Base-by-base conservation (phyloP, 805 yeast genomes). In the Myxozyma mucilagina region DNA sequence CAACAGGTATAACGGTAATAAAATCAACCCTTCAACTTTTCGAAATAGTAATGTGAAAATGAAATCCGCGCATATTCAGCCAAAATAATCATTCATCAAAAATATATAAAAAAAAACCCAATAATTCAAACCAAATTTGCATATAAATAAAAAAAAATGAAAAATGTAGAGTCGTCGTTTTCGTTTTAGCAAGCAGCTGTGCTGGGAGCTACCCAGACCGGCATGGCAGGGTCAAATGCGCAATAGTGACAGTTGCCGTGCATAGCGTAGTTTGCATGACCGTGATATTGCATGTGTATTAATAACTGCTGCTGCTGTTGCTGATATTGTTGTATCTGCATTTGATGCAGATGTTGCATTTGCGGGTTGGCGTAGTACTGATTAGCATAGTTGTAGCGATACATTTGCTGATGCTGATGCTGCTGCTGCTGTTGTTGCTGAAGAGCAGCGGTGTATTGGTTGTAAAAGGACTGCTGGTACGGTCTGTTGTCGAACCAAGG, bases 201-300 rank as follows among this genome's bases (percentile, higher is more conserved):
- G 16, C 64, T 56, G 18, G 62, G 62, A 1, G 58, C 59, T 1
- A 53, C 8, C 61, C 61, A 59, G 14, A 50, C 29, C 11, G 58
- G 58, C 11, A 52, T 34, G 10, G 49, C 44, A 1, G 60, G 66
- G 35, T 55, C 63, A 41, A 62, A 59, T 13, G 56, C 56, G 35
- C 63, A 59, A 41, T 62, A 62, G 45, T 62, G 53, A 44, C 66
- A 62, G 34, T 51, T 54, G 35, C 63, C 56, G 29, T 59, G 63
- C 14, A 61, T 35, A 13, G 60, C 47, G 44, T 62, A 59, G 35
- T 57, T 45, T 14, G 45, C 52, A 35, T 36, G 20, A 29, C 34
- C n/a, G 16, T 44, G 52, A 9, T 53, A 16, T 10, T 14, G 57
- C 53, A 43, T 45, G 14, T 51, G 63, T 8, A 41, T 20, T 13